A percentile compares a stretch with the other conserved stretches of the same genome.
These are phyloP conservation scores for Wickerhamomyces ciferrii DNA, from an alignment of 805 yeast species.

Conservation along the genomic window DNA sequence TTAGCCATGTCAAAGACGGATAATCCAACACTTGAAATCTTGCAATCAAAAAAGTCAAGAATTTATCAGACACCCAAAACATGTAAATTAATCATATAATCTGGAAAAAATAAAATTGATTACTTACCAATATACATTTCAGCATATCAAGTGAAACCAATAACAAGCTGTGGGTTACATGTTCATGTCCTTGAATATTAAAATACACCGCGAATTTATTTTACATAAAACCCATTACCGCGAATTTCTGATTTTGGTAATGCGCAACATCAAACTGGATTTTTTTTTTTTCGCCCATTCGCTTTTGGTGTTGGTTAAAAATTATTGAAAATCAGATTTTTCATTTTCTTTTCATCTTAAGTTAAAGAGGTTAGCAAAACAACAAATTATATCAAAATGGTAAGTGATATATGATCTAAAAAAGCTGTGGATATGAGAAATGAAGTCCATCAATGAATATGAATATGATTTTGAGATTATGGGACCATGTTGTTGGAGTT, in stretches of 20 bases:
- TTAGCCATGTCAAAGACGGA: no score
- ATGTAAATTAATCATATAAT: no score
- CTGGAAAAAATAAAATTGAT: no score
- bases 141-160: no score
- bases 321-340: slow-evolving; percentile 1
- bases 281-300: background rate
- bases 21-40: no score
- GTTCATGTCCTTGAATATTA: no score
- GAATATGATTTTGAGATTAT: no score
- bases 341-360: background rate
- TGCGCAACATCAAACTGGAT: background rate
- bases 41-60: no score
- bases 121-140: no score
- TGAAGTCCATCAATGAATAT: background rate
- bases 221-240: background rate
- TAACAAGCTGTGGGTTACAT: no score
- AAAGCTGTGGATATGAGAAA: background rate
- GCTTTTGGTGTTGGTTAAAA: background rate
- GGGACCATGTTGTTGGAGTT: no score
- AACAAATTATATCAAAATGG: background rate
- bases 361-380: background rate
- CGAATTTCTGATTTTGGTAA: background rate
- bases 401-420: background rate
- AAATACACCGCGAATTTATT: background rate
- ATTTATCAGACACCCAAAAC: no score